Base-by-base conservation (phyloP, 768 basidiomycete species). In the Boletus reticulatus region DNA sequence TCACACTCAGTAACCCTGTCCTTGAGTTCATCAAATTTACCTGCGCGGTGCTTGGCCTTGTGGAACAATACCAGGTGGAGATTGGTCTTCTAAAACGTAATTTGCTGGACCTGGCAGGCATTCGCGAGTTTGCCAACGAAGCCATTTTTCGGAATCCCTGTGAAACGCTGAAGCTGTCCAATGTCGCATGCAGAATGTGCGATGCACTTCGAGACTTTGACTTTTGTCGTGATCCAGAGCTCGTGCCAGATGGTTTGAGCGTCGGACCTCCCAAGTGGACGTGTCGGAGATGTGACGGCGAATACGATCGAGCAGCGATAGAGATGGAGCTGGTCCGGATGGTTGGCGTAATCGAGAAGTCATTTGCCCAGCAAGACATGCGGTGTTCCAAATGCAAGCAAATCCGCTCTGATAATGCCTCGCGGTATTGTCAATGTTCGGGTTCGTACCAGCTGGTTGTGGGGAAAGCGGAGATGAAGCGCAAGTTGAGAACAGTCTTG, bases 81-180 rank as follows among this genome's bases (percentile, higher is more conserved):
- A 83, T 97, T 16, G 92, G 92, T 16, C 75, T 99, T 14, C 73
- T 99, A 60, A 92, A 90, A 72, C 85, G 93, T 37, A 98, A 88
- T 68, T 74, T 96, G 14, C 81, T 99, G 52, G 95, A 98, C 58
- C 75, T 98, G 45, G 82, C 95, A 38, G 85, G 88, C 12, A 79
- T 96, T 37, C 84, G 87, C 47, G 94, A 97, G 70, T 98, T 96
- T 64, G 85, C 93, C 8, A 75, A 76, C 50, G 90, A 94, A 48
- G 94, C 94, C 4, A 71, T 79, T 2, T 99, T 95, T 79, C 84
- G 84, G 50, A 97, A 97, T 68, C 95, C 95, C 0, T 98, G 94
- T 74, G 88, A 93, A 67, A 84, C 91, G 10, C 79, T 96, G 52
- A 88, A 89, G 62, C 71, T 98, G 27, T 77, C 85, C 43, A 91